Evolutionary conservation across 208 protist genomes (phyloP).

Genomic region (Acanthamoeba castellanii): DNA sequence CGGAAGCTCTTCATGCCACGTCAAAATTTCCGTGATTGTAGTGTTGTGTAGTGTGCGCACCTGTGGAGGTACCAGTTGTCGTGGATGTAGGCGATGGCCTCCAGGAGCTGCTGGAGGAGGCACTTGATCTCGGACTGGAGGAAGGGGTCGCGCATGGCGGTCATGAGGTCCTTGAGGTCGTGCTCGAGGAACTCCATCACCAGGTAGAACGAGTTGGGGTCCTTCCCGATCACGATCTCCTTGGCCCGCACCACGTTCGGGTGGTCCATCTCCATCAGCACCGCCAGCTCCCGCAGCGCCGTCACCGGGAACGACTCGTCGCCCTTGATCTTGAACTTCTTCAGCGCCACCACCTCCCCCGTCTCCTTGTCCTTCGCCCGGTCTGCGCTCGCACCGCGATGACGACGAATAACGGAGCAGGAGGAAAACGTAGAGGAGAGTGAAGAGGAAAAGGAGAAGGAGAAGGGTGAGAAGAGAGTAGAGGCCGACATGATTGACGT

Average conservation of each 20-base stretch:
- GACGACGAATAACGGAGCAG: not conserved
- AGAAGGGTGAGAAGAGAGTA: too few species aligned
- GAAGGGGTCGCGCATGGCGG: conserved; percentile 81
- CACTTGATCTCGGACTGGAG: conserved; percentile 87
- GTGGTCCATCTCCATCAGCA: conserved; percentile 82
- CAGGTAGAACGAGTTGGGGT: conserved; percentile 84
- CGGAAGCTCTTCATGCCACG: too few species aligned
- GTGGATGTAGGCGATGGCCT: conserved; percentile 85
- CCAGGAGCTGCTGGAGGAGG: conserved; percentile 85
- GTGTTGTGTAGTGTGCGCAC: too few species aligned
- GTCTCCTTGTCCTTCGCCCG: conserved; percentile 61
- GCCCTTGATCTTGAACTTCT: conserved; percentile 81
- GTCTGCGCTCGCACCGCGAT: conserved; percentile 26
- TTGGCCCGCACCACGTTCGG: conserved; percentile 81
- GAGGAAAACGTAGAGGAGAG: too few species aligned
- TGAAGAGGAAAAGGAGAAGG: too few species aligned
- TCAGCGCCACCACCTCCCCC: conserved; percentile 79
- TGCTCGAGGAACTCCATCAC: conserved; percentile 90
- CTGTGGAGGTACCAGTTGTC: conserved; percentile 85
- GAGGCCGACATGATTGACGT: too few species aligned
- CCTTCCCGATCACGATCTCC: conserved; percentile 83
- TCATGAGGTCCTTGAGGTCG: conserved; percentile 84
- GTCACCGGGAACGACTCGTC: conserved; percentile 70
- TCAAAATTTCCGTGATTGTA: too few species aligned
- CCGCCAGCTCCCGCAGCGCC: conserved; percentile 80